Conservation (phyloP, 306 rosid genomes). For the Casuarina equisetifolia region DNA sequence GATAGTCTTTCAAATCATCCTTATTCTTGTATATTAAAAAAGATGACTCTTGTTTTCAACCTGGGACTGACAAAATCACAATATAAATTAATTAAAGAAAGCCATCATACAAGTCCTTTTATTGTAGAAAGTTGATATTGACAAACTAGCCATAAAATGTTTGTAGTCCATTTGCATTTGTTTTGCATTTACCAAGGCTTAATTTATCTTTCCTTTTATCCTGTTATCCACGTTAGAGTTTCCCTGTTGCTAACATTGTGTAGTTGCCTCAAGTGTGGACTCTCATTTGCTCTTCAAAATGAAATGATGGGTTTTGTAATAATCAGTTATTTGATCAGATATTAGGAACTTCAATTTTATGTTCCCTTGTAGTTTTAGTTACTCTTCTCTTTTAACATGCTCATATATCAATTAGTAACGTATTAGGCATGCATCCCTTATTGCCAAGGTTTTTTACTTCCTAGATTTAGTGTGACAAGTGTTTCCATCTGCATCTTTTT, state of each 20-base stretch:
- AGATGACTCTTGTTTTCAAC: no score
- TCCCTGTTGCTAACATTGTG: not conserved
- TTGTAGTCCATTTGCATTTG: not conserved
- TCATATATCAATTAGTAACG: not conserved
- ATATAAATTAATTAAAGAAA: no score
- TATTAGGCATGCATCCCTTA: not conserved
- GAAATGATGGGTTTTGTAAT: not conserved
- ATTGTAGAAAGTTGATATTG: no score
- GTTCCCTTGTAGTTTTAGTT: not conserved
- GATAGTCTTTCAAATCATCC: no score
- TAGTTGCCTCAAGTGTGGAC: not conserved
- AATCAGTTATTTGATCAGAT: not conserved
- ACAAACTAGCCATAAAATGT: no score
- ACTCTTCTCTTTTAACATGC: not conserved
- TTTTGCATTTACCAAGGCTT: not conserved
- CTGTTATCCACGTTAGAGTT: not conserved
- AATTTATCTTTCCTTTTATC: not conserved
- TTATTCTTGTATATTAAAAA: no score
- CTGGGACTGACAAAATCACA: no score
- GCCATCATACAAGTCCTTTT: no score
- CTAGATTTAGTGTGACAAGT: not conserved
- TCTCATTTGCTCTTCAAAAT: not conserved
- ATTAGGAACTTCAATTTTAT: not conserved
- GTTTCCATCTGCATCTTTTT: not conserved
- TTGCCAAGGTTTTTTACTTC: constrained; percentile 9